These are phyloP conservation scores for Arabidopsis suecica DNA, from an alignment of 345 rosid species.

Conservation along the genomic window DNA sequence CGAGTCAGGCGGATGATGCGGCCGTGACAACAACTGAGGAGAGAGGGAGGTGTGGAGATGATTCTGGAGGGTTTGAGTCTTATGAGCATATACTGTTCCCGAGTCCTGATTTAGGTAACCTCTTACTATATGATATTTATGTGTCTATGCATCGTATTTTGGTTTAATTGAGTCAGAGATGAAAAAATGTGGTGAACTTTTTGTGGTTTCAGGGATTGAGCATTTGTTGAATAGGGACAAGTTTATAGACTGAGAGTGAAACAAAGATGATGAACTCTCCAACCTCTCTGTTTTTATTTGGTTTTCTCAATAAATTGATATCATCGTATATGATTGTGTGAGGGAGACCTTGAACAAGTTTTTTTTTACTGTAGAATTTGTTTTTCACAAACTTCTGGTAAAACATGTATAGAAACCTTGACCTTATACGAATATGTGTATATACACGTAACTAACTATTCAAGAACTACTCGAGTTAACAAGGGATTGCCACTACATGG, in stretches of 20 bases:
- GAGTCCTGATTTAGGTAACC: slow-evolving; percentile 49
- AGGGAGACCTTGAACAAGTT: not conserved
- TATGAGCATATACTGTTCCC: slow-evolving; percentile 45
- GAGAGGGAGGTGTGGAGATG: slow-evolving; percentile 46
- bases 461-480: not conserved
- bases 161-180: too few species aligned
- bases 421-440: not conserved
- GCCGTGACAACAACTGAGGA: slow-evolving; percentile 41
- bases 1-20: slow-evolving; percentile 36
- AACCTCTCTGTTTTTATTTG: slow-evolving; percentile 5
- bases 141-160: not conserved
- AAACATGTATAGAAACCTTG: not conserved
- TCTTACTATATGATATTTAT: not conserved
- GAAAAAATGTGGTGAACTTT: not conserved
- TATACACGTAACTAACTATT: slow-evolving; percentile 3
- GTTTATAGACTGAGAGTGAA: slow-evolving; percentile 13
- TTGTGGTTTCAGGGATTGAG: slow-evolving; percentile 53
- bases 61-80: slow-evolving; percentile 41
- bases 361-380: not conserved
- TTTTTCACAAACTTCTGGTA: not conserved
- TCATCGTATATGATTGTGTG: not conserved
- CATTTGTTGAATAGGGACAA: slow-evolving; percentile 51
- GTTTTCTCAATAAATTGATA: not conserved
- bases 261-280: not conserved
- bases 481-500: not conserved